These are phyloP conservation scores for Torulaspora maleeae DNA, from an alignment of 805 yeast species.

Conservation along the genomic window DNA sequence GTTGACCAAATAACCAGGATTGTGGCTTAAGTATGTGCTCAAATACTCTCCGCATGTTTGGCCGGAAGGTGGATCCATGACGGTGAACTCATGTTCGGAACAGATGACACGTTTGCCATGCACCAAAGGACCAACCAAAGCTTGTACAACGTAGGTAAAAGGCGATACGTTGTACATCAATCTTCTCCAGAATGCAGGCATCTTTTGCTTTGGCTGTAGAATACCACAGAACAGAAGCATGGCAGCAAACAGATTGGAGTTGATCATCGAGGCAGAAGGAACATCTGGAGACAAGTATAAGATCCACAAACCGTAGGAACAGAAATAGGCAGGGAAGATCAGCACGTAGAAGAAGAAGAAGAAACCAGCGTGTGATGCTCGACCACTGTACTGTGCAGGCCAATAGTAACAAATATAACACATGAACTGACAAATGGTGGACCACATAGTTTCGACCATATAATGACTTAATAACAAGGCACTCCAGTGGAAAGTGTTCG, in stretches of 20 bases:
- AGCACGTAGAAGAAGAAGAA: conserved; percentile 47
- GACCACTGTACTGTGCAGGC: conserved; percentile 42
- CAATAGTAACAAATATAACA: conserved; percentile 46
- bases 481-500: conserved; percentile 65
- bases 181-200: conserved; percentile 47
- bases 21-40: conserved; percentile 31
- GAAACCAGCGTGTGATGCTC: conserved; percentile 49
- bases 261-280: conserved; percentile 41
- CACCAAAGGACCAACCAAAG: conserved; percentile 39
- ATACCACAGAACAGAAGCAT: conserved; percentile 54
- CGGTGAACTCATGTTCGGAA: conserved; percentile 35
- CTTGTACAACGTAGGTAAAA: conserved; percentile 45
- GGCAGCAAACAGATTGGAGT: conserved; percentile 47
- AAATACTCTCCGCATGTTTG: conserved; percentile 48
- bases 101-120: conserved; percentile 40
- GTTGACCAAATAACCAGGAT: conserved; percentile 45
- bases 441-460: conserved; percentile 46
- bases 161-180: conserved; percentile 46
- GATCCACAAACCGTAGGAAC: conserved; percentile 52
- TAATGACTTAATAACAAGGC: conserved; percentile 47
- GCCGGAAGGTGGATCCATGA: conserved; percentile 43
- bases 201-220: conserved; percentile 41
- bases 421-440: conserved; percentile 40
- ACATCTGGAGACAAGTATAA: conserved; percentile 43
- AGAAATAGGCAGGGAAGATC: conserved; percentile 47